Evolutionary conservation across 106 monocot species (phyloP).

Genomic region (Alisma plantagoaquatica): DNA sequence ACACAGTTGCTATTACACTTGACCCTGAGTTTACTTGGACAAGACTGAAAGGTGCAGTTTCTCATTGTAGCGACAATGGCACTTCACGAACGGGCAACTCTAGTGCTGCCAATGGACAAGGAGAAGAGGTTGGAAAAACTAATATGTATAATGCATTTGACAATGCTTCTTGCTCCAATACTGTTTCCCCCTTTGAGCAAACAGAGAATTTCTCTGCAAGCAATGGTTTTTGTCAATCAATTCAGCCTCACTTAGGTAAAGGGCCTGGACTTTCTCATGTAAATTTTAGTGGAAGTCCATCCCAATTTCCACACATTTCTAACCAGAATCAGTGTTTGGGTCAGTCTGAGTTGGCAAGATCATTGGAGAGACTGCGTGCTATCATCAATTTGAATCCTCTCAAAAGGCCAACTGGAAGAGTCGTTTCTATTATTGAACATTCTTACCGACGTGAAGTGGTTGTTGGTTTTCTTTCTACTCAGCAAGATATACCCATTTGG

Average conservation of each 20-base stretch:
- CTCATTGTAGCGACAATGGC: conserved; percentile 8
- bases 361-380: conserved; percentile 37
- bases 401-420: conserved; percentile 84
- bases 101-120: conserved; percentile 10
- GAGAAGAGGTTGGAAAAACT: conserved; percentile 24
- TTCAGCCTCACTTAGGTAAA: conserved; percentile 4
- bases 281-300: conserved; percentile 7
- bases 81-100: conserved; percentile 8
- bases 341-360: conserved; percentile 22
- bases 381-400: conserved; percentile 41
- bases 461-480: conserved; percentile 61
- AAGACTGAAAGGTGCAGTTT: conserved; percentile 45
- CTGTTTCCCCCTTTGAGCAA: neutral
- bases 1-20: conserved; percentile 71
- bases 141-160: conserved; percentile 1
- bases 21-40: conserved; percentile 68
- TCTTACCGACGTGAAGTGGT: conserved; percentile 57
- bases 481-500: conserved; percentile 3
- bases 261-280: neutral
- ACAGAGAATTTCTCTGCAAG: neutral
- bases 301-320: neutral
- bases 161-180: neutral
- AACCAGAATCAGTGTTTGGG: conserved; percentile 8
- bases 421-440: conserved; percentile 56
- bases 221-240: conserved; percentile 5